phyloP scores from a whole-genome alignment of 1,284 basidiomycete genomes.

The Phellinidium pouzarii region DNA sequence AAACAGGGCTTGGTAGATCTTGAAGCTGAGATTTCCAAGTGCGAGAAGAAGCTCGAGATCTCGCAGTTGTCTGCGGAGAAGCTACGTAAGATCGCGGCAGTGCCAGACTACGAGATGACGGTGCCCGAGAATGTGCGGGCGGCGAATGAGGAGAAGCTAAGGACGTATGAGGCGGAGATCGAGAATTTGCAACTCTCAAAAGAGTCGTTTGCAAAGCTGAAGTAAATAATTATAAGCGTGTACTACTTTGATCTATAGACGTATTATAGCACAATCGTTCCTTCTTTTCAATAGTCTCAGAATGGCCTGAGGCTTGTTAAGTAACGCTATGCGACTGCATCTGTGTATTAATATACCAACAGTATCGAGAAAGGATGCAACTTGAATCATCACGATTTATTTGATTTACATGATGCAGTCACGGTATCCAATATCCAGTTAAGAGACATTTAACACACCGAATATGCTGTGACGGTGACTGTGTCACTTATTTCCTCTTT shows the following conservation, averaged over 20 bases:
- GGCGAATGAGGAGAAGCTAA: slow-evolving; percentile 72
- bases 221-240: slow-evolving; percentile 17
- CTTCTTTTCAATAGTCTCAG: too few relatives aligned
- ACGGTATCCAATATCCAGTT: too few relatives aligned
- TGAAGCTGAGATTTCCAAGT: slow-evolving; percentile 78
- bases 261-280: too few relatives aligned
- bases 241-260: background rate
- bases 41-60: slow-evolving; percentile 79
- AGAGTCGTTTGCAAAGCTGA: slow-evolving; percentile 49
- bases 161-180: slow-evolving; percentile 59
- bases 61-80: slow-evolving; percentile 68
- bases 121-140: slow-evolving; percentile 73
- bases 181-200: slow-evolving; percentile 50
- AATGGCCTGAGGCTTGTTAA: too few relatives aligned
- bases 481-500: too few relatives aligned
- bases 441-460: too few relatives aligned
- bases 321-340: too few relatives aligned
- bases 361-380: too few relatives aligned
- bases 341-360: too few relatives aligned
- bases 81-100: slow-evolving; percentile 65
- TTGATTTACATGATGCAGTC: too few relatives aligned
- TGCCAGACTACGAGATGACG: slow-evolving; percentile 71
- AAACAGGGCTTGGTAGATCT: slow-evolving; percentile 78
- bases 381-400: too few relatives aligned
- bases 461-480: too few relatives aligned